phyloP scores from a whole-genome alignment of 148 eudicot genomes.

The Pouteria glomerata region DNA sequence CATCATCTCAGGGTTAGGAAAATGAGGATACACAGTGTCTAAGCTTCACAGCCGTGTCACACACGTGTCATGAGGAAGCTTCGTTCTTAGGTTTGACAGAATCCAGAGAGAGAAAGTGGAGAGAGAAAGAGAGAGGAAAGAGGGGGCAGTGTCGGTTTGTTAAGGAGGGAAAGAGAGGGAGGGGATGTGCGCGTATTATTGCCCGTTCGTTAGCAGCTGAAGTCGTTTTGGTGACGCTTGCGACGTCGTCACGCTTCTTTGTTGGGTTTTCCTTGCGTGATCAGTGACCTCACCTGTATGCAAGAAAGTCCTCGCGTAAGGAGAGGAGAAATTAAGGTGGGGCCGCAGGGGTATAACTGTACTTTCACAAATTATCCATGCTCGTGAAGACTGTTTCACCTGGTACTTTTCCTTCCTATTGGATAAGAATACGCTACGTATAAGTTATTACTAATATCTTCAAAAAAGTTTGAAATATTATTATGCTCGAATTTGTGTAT shows the following conservation, averaged over 20 bases:
- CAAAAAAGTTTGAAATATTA: too few relatives aligned
- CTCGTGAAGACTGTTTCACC: too few relatives aligned
- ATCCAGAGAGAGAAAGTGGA: not conserved
- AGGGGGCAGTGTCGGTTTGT: not conserved
- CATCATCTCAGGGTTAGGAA: too few relatives aligned
- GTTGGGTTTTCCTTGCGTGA: constrained; percentile 11
- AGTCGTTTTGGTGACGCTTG: constrained; percentile 26
- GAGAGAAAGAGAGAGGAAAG: not conserved
- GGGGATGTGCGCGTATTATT: not conserved
- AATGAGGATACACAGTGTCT: not conserved
- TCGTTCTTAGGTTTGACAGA: constrained; percentile 9
- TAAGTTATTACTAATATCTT: too few relatives aligned
- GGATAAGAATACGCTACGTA: too few relatives aligned
- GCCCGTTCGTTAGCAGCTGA: constrained; percentile 8
- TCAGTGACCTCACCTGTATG: constrained; percentile 15
- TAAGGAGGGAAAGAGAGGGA: not conserved
- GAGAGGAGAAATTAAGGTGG: too few relatives aligned
- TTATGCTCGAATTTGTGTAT: too few relatives aligned
- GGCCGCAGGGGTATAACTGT: too few relatives aligned
- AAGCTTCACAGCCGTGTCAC: not conserved
- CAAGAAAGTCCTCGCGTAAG: too few relatives aligned
- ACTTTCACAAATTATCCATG: too few relatives aligned
- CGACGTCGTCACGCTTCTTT: constrained; percentile 18
- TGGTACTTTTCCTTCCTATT: too few relatives aligned
- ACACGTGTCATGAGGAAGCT: constrained; percentile 7